phyloP scores from a whole-genome alignment of 2,329 filamentous ascomycete species.

The Sphaceloma murrayae region DNA sequence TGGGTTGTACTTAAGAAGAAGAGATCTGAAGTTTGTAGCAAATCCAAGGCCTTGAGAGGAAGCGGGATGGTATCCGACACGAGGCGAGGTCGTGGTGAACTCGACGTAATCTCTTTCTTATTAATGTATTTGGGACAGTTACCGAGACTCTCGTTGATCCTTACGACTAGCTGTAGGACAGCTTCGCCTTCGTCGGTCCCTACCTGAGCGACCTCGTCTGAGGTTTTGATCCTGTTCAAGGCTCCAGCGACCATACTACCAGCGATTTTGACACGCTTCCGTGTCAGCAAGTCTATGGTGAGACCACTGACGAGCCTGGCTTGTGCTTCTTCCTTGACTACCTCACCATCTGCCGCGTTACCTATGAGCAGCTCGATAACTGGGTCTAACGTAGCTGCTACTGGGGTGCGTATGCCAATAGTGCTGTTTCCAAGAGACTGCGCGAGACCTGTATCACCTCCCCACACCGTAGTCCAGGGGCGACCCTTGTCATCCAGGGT shows the following conservation, averaged over 20 bases:
- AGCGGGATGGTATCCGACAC: slow-evolving; percentile 42
- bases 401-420: slow-evolving; percentile 53
- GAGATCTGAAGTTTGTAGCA: slow-evolving; percentile 58
- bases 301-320: slow-evolving; percentile 53
- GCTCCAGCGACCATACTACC: slow-evolving; percentile 60
- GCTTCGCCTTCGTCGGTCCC: slow-evolving; percentile 21
- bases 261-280: slow-evolving; percentile 64
- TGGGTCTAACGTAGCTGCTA: slow-evolving; percentile 57
- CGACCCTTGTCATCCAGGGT: slow-evolving; percentile 54
- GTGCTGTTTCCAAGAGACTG: slow-evolving; percentile 52
- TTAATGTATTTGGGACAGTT: slow-evolving; percentile 88
- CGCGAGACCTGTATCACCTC: slow-evolving; percentile 61
- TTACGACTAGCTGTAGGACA: slow-evolving; percentile 52
- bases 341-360: slow-evolving; percentile 36
- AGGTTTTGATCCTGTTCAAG: slow-evolving; percentile 32
- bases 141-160: slow-evolving; percentile 61
- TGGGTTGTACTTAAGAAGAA: slow-evolving; percentile 68
- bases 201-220: slow-evolving; percentile 23
- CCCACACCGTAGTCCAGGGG: slow-evolving; percentile 72
- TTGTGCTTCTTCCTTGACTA: slow-evolving; percentile 31
- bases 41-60: slow-evolving; percentile 43
- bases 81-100: slow-evolving; percentile 45
- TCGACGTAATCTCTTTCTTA: slow-evolving; percentile 53
- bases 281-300: slow-evolving; percentile 53
- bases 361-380: slow-evolving; percentile 56